Evolutionary conservation across 768 basidiomycete genomes (phyloP).

Genomic region (Piloderma croceum): DNA sequence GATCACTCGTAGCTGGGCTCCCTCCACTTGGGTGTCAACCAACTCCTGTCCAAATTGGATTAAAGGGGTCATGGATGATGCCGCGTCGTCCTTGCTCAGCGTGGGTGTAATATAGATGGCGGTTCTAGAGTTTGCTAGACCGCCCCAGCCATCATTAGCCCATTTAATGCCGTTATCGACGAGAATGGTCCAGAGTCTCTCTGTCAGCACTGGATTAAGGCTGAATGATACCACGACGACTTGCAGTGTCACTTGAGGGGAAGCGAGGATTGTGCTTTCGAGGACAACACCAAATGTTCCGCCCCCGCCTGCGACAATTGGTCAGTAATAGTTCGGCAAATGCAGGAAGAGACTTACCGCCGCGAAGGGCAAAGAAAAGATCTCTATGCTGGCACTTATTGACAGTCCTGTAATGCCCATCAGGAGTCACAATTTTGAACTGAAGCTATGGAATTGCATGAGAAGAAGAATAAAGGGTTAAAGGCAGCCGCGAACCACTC

Average conservation of each 20-base stretch:
- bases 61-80: conserved; percentile 37
- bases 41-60: conserved; percentile 30
- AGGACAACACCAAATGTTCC: conserved; percentile 44
- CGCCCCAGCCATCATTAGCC: conserved; percentile 47
- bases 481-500: conserved; percentile 30
- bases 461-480: neutral
- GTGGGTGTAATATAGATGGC: conserved; percentile 41
- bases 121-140: conserved; percentile 33
- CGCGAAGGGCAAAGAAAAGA: conserved; percentile 50
- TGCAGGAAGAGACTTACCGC: conserved; percentile 23
- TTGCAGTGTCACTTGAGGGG: conserved; percentile 32
- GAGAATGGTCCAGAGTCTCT: conserved; percentile 32
- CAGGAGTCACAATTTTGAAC: conserved; percentile 49
- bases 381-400: conserved; percentile 48
- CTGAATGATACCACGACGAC: conserved; percentile 30
- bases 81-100: conserved; percentile 30
- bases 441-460: conserved; percentile 29
- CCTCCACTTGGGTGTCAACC: conserved; percentile 17
- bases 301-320: conserved; percentile 30
- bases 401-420: conserved; percentile 39
- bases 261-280: conserved; percentile 31
- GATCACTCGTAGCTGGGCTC: conserved; percentile 24
- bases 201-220: conserved; percentile 21
- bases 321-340: neutral
- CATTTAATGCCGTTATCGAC: conserved; percentile 35